phyloP scores from a whole-genome alignment of 192 early-diverging fungal genomes.

The Coemansia sp. region DNA sequence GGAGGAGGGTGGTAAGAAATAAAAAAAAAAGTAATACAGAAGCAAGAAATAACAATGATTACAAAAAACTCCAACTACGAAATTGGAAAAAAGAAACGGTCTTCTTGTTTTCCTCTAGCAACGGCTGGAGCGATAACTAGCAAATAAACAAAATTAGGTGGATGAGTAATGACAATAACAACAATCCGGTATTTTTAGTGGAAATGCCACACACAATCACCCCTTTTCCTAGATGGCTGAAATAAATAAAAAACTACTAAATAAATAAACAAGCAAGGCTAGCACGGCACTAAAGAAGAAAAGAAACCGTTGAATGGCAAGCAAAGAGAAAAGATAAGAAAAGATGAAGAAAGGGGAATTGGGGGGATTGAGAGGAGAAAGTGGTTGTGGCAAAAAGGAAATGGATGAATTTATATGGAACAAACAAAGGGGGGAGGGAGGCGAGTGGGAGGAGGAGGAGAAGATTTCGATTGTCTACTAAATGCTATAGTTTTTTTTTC shows the following conservation, averaged over 20 bases:
- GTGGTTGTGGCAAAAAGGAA: too few relatives aligned
- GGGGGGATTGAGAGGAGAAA: neutral
- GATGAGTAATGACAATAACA: too few relatives aligned
- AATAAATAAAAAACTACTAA: neutral
- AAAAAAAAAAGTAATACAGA: constrained; percentile 4
- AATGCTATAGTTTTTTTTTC: neutral
- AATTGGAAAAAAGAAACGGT: neutral
- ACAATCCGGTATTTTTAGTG: too few relatives aligned
- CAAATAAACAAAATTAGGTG: too few relatives aligned
- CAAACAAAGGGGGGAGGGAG: neutral
- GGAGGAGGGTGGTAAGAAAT: neutral
- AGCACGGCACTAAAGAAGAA: neutral
- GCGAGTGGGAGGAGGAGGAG: too few relatives aligned
- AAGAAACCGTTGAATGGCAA: neutral
- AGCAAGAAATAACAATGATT: constrained; percentile 16
- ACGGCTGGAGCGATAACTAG: too few relatives aligned
- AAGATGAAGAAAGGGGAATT: neutral
- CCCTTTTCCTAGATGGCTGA: neutral
- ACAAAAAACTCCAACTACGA: neutral
- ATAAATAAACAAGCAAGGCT: too few relatives aligned
- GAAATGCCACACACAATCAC: neutral
- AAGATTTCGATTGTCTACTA: neutral
- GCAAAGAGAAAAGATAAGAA: too few relatives aligned
- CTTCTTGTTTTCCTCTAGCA: neutral
- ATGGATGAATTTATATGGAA: neutral